Conservation (phyloP, 805 yeast species). For the Starmerella vaccinii region DNA sequence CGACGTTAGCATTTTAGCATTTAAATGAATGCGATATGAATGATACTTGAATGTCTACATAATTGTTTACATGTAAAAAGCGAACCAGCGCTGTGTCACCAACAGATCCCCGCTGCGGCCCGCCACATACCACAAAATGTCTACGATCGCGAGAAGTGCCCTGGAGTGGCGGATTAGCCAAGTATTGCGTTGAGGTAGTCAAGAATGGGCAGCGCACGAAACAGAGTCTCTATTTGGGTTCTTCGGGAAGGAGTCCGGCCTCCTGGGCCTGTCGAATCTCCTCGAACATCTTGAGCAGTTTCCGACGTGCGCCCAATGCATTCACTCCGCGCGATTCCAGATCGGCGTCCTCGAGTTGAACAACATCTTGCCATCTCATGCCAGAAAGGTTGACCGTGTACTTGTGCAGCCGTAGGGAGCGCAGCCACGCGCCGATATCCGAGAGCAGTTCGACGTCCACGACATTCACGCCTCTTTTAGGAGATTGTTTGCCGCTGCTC, state of each 20-base stretch:
- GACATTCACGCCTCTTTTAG: constrained; percentile 15
- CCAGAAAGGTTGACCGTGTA: constrained; percentile 76
- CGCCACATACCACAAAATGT: too few relatives aligned
- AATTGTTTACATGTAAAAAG: neutral
- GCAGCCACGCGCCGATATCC: constrained; percentile 88
- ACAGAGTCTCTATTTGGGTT: neutral
- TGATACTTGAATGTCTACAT: neutral
- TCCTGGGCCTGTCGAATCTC: constrained; percentile 56
- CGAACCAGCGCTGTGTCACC: constrained; percentile 8
- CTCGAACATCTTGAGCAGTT: constrained; percentile 82
- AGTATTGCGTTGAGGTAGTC: too few relatives aligned
- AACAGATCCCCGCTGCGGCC: neutral
- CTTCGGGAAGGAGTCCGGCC: constrained; percentile 24
- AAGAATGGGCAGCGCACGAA: neutral
- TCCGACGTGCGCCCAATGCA: constrained; percentile 93
- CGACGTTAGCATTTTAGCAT: too few relatives aligned
- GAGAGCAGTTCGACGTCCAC: constrained; percentile 35
- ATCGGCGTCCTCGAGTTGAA: constrained; percentile 56
- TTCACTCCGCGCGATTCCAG: constrained; percentile 74
- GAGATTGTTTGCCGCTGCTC: neutral
- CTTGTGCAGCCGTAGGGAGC: constrained; percentile 80
- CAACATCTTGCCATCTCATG: constrained; percentile 67
- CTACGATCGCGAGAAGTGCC: too few relatives aligned
- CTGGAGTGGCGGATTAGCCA: too few relatives aligned
- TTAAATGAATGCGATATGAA: neutral